A percentile compares a stretch with the other conserved stretches of the same genome.
phyloP scores from a whole-genome alignment of 1,284 basidiomycete species.

The Thecaphora thlaspeos region DNA sequence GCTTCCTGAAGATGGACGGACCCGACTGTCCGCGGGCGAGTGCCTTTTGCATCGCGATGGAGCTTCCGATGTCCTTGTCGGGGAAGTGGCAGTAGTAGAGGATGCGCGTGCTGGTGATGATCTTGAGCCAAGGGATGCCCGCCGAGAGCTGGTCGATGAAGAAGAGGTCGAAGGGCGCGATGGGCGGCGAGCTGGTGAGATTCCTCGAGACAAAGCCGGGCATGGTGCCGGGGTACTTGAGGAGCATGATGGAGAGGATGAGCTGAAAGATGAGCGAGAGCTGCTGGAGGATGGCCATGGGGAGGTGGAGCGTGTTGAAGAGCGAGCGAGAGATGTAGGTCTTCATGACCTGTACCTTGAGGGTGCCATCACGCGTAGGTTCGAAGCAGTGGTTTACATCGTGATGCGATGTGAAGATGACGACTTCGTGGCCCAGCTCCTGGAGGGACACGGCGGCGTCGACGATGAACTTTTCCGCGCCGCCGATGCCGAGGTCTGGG shows the following conservation, averaged over 20 bases:
- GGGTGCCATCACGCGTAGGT: constrained; percentile 63
- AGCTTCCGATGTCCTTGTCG: constrained; percentile 68
- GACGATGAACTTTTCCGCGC: constrained; percentile 92
- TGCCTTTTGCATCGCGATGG: constrained; percentile 51
- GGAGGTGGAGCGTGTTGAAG: constrained; percentile 75
- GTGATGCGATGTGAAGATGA: constrained; percentile 91
- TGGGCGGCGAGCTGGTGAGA: constrained; percentile 54
- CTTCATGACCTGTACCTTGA: constrained; percentile 76
- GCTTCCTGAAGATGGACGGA: constrained; percentile 15
- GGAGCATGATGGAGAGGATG: constrained; percentile 33
- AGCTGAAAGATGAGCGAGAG: constrained; percentile 67
- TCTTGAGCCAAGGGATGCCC: constrained; percentile 78
- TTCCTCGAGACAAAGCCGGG: constrained; percentile 36
- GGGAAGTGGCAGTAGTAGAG: constrained; percentile 99
- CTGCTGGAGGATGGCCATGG: constrained; percentile 85
- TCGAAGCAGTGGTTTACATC: constrained; percentile 64
- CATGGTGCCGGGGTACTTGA: constrained; percentile 57
- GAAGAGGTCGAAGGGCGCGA: constrained; percentile 69
- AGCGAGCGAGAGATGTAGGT: constrained; percentile 75
- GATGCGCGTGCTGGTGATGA: constrained; percentile 70
- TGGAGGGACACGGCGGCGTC: constrained; percentile 89
- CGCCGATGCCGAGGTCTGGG: constrained; percentile 95
- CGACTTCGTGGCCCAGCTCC: constrained; percentile 78
- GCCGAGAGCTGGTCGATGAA: constrained; percentile 94
- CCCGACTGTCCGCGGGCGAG: constrained; percentile 54